Base-by-base conservation (phyloP, 371 early-diverging fungal genomes). In the Mucor racemosus region DNA sequence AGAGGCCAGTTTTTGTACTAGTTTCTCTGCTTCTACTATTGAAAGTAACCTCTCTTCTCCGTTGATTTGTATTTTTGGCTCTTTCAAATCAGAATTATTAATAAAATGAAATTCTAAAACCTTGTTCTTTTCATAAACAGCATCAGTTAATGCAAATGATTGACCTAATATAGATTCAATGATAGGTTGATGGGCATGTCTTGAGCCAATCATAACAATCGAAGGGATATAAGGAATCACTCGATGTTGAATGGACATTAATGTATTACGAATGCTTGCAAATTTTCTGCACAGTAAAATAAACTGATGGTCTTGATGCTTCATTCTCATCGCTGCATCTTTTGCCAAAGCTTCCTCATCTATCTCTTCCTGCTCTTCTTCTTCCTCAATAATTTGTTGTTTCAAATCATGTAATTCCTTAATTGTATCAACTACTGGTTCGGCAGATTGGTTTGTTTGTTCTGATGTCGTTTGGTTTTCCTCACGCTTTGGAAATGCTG, bases 101-200 rank as follows among this genome's bases (percentile, higher is more conserved):
- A 61, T n/a, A 35, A 67, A 46, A 6, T 42, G n/a, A 46, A 42
- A 61, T 38, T 67, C 67, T 4, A 67, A 10, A 13, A 42, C 21
- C 11, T 5, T 42, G 17, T 67, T 10, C 13, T 66, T 31, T 10
- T 54, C 35, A 41, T 42, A 50, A 6, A 7, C 7, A 57, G 38
- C 17, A 39, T 9, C 39, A 13, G 6, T 41, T 7, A 50, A 11
- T 26, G 7, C n/a, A 41, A 99, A 95, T 73, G 97, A 96, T 56
- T 94, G 93, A 21, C 98, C 97, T 5, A 99, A 94, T 67, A 99
- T 96, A 26, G 97, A 94, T 76, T 99, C 99, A 31, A 99, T 76
- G 3, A 99, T 96, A 1, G 97, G 96, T 95, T 95, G 31, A 14
- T 33, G 39, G 41, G 7, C 26, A 46, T 50, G 53, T 7, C 62